These are phyloP conservation scores for Candida koratica DNA, from an alignment of 805 yeast genomes.

Conservation along the genomic window DNA sequence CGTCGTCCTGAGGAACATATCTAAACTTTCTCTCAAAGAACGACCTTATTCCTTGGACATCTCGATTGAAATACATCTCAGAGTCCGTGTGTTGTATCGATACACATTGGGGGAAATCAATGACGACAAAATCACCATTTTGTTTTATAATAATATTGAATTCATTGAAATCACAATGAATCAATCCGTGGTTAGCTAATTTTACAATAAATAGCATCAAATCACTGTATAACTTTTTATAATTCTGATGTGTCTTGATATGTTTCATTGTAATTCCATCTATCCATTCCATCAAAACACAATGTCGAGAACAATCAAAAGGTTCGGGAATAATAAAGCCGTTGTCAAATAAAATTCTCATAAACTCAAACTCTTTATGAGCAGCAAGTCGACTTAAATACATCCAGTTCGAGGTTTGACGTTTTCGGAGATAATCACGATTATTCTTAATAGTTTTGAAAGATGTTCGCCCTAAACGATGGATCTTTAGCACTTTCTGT, in stretches of 20 bases:
- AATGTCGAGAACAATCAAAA: conserved; percentile 84
- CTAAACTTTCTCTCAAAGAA: conserved; percentile 78
- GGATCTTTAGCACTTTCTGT: conserved; percentile 78
- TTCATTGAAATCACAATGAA: conserved; percentile 97
- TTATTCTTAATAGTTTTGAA: conserved; percentile 90
- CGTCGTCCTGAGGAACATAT: conserved; percentile 65
- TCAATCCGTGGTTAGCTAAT: conserved; percentile 81
- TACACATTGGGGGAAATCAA: conserved; percentile 98
- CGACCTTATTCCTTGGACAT: conserved; percentile 81
- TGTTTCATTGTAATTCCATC: conserved; percentile 89
- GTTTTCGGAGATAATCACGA: conserved; percentile 80
- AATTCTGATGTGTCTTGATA: conserved; percentile 63
- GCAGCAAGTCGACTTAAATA: conserved; percentile 86
- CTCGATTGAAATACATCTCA: conserved; percentile 81
- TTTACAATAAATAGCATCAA: conserved; percentile 83
- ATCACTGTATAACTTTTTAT: conserved; percentile 71
- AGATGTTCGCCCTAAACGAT: conserved; percentile 90
- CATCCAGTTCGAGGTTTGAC: conserved; percentile 88
- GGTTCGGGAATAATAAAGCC: conserved; percentile 89
- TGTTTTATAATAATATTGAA: conserved; percentile 86
- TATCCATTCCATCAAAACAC: conserved; percentile 88
- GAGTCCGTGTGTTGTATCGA: conserved; percentile 91
- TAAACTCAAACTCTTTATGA: conserved; percentile 83
- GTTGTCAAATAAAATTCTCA: conserved; percentile 66
- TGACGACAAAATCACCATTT: conserved; percentile 75